Base-by-base conservation (phyloP, 2,329 filamentous ascomycete species). In the Fusarium avenaceum region DNA sequence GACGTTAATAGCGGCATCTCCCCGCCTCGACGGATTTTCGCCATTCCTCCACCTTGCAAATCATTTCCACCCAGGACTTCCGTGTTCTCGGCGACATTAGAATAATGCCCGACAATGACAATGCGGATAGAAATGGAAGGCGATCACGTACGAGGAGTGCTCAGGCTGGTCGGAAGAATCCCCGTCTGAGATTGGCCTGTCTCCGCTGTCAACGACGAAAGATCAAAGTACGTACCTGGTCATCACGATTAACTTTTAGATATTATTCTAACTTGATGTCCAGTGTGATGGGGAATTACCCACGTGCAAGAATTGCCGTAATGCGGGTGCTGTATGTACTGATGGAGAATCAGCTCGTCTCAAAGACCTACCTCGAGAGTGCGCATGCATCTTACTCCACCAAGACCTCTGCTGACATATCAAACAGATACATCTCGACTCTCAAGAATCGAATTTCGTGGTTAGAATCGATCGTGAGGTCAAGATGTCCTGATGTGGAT, bases 191-290 rank as follows among this genome's bases (percentile, higher is more conserved):
- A 7, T 67, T 80, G 45, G 72, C 76, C 0, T 75, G 75, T 66
- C 68, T 72, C 19, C 74, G 78, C 7, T 86, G 84, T 56, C 83
- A 86, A 61, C 76, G 81, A 42, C 78, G 84, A 26, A 86, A 86
- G 73, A 85, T 85, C 69, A 79, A 79, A 45, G 82, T 82, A 75
- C 24, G 77, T 35, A 17, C 14, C 9, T 38, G 9, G 17, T 9
- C 4, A 13, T 65, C 15, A 20, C 15, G 2, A 17, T n/a, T 17
- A 15, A 24, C 3, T 5, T 22, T 1, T 39, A 3, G 10, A 20
- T 30, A 13, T 2, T 15, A 2, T 1, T n/a, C 24, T 24, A 11
- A 19, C 30, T 42, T 72, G n/a, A 57, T 14, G 0, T 3, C 1
- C 20, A 84, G 82, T 85, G 83, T 43, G 81, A 84, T 63, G 81